Percentiles rank a stretch among this genome's conserved stretches.
Evolutionary conservation across 1,284 basidiomycete species (phyloP).

Genomic region (Rugosomyces carneus): DNA sequence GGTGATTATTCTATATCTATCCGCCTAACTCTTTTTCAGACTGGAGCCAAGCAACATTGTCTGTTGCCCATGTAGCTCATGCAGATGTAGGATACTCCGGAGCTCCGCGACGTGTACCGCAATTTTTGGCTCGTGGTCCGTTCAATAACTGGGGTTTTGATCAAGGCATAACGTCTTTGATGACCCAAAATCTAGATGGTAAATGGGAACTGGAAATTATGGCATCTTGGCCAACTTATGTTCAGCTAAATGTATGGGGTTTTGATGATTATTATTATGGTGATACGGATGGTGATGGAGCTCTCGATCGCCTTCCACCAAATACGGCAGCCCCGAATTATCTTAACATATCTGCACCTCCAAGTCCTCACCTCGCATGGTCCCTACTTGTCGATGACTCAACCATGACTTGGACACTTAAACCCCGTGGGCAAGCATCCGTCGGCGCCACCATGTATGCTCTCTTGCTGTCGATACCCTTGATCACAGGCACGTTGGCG

Average conservation of each 20-base stretch:
- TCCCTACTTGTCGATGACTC: slow-evolving; percentile 73
- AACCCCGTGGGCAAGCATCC: slow-evolving; percentile 75
- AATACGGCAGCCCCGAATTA: slow-evolving; percentile 82
- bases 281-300: slow-evolving; percentile 79
- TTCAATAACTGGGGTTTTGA: slow-evolving; percentile 93
- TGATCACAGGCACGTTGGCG: slow-evolving; percentile 78
- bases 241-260: slow-evolving; percentile 85
- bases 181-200: slow-evolving; percentile 57
- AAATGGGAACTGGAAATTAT: slow-evolving; percentile 80
- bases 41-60: slow-evolving; percentile 64
- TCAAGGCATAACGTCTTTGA: slow-evolving; percentile 63
- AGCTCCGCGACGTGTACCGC: slow-evolving; percentile 70
- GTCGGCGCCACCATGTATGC: slow-evolving; percentile 83
- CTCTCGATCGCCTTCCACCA: slow-evolving; percentile 85
- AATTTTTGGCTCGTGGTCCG: slow-evolving; percentile 77
- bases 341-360: slow-evolving; percentile 83
- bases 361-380: slow-evolving; percentile 80
- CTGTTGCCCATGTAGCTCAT: slow-evolving; percentile 66
- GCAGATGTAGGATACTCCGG: slow-evolving; percentile 62
- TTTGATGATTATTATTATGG: slow-evolving; percentile 90
- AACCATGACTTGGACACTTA: slow-evolving; percentile 68
- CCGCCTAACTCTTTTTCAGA: slow-evolving; percentile 31
- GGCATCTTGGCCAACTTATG: slow-evolving; percentile 80
- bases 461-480: slow-evolving; percentile 72
- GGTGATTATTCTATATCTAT: slow-evolving; percentile 1